Base-by-base conservation (phyloP, 108 stramenopile species). In the Parietichytrium sp. region DNA sequence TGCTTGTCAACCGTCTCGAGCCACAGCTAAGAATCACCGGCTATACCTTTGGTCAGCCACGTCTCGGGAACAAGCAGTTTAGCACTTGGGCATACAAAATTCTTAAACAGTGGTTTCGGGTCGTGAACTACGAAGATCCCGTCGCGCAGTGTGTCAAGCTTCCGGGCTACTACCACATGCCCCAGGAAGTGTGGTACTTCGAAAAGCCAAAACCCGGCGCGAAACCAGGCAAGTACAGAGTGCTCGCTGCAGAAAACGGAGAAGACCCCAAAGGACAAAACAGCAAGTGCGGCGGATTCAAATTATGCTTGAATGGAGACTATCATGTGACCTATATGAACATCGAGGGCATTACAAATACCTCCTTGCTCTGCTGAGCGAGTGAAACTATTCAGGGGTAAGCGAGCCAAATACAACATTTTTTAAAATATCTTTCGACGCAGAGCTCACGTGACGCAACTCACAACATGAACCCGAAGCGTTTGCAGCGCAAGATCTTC, bases 311-410 rank as follows among this genome's bases (percentile, higher is more conserved):
- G 10, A 42, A 72, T 42, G 61, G 61, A 6, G 20, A 72, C 15
- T 72, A 18, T 20, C 61, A 72, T 27, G 61, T 72, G 38, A 45
- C 61, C 10, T 72, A 72, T 27, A 72, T 72, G 61, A 72, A 72
- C 20, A 33, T 72, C 33, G 38, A 33, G 33, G 61, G 61, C 33
- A 36, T 72, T 42, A 72, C 61, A 8, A 72, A 72, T 25, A 42
- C 23, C 38, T 45, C 20, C 13, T n/a, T 25, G 20, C 33, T 72
- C 20, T 72, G 61, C 61, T 72, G 33, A 72, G n/a, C n/a, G n/a
- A n/a, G n/a, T n/a, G n/a, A n/a, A n/a, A n/a, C n/a, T n/a, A n/a
- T n/a, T n/a, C n/a, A n/a, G n/a, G n/a, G n/a, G n/a, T n/a, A n/a
- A n/a, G n/a, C n/a, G n/a, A n/a, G n/a, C n/a, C n/a, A n/a, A n/a